Base-by-base conservation (phyloP, 768 basidiomycete species). In the Cystobasidium ongulense region DNA sequence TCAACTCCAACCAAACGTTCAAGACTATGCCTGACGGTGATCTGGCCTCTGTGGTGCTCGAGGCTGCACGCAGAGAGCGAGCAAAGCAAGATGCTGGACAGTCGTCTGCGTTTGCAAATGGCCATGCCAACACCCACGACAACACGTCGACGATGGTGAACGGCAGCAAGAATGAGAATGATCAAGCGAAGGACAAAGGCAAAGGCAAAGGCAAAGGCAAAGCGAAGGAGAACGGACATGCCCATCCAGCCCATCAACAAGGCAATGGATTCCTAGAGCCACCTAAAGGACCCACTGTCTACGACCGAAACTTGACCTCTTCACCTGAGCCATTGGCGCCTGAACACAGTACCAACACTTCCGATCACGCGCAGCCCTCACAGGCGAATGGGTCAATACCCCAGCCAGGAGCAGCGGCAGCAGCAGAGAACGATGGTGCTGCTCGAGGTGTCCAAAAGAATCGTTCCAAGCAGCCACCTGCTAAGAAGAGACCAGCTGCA, bases 41-140 rank as follows among this genome's bases (percentile, higher is more conserved):
- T 35, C 68, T 71, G 1, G 68, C 68, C 5, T 54, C 50, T 36
- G 52, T 71, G 21, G 68, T 71, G 52, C 68, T 71, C 21, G 53
- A 71, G 68, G 68, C 68, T 54, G 68, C 68, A 23, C 52, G 43
- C 33, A 71, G 59, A 36, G 68, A 71, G 68, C 25, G 38, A 33
- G 68, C 38, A 27, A 67, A 67, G 65, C 36, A 67, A 27, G 46
- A 67, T 23, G 31, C 29, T 11, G 53, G 54, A 8, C 39, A 52
- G 11, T 5, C 5, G 1, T 8, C 68, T 43, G 54, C 25, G 3
- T n/a, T 38, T 38, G 33, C 25, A 8, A 54, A 54, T 31, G 53
- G 66, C 13, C 46, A 39, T 43, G 66, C 66, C 15, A 35, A 17
- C n/a, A 8, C 46, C 3, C 46, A 17, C 15, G 46, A 15, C 57